phyloP scores from a whole-genome alignment of 1,284 basidiomycete species.

The Thelephora terrestris region DNA sequence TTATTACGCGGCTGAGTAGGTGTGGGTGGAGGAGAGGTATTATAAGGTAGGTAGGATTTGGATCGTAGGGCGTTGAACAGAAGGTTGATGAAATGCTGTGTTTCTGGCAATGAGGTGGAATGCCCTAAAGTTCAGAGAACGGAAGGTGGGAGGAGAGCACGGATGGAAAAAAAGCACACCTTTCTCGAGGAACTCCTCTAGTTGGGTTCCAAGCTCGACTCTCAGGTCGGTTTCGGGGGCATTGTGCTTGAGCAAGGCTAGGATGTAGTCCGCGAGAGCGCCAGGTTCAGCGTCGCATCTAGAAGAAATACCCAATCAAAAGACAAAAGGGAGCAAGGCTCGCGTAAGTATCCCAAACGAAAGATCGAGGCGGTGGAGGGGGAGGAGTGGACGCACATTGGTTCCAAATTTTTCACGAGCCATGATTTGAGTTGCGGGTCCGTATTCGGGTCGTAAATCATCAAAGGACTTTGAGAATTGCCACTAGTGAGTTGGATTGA shows the following conservation, averaged over 20 bases:
- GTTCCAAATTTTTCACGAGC: constrained; percentile 77
- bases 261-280: constrained; percentile 88
- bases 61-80: constrained; percentile 75
- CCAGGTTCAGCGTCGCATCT: constrained; percentile 96
- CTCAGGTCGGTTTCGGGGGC: constrained; percentile 76
- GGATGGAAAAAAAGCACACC: constrained; percentile 34
- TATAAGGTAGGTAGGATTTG: constrained; percentile 74
- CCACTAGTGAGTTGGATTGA: too few species aligned
- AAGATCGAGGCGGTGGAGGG: not conserved
- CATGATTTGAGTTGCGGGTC: constrained; percentile 65
- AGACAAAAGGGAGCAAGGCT: constrained; percentile 8
- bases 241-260: constrained; percentile 90
- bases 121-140: not conserved
- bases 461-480: constrained; percentile 17
- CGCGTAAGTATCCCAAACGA: constrained; percentile 1
- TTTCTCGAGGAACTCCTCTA: constrained; percentile 89
- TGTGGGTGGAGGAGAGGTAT: constrained; percentile 28
- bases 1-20: constrained; percentile 13
- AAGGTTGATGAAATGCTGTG: constrained; percentile 69
- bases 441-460: constrained; percentile 59
- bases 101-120: constrained; percentile 39
- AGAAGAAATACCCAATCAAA: constrained; percentile 11
- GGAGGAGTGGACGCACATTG: constrained; percentile 48
- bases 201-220: constrained; percentile 65
- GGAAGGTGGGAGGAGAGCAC: constrained; percentile 4